Percentiles rank a stretch among this genome's conserved stretches.
Conservation (phyloP, 169 alveolate species). For the Eimeria praecox region DNA sequence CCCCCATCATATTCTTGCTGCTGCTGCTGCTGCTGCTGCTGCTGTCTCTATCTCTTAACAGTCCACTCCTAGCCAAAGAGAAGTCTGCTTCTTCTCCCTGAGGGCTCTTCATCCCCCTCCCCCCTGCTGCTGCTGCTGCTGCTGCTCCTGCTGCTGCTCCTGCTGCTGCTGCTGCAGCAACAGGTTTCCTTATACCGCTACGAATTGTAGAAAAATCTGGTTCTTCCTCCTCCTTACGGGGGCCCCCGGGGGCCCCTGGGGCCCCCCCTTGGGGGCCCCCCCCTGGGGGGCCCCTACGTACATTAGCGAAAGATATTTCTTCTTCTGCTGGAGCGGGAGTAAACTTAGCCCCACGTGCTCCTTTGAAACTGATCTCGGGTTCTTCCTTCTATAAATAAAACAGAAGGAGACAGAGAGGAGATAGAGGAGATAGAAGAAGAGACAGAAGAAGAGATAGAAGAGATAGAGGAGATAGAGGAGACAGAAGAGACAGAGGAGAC, state of each 20-base stretch:
- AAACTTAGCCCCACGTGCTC: neutral
- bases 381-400: neutral
- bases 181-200: too few relatives aligned
- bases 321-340: neutral
- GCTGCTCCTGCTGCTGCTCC: neutral
- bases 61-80: neutral
- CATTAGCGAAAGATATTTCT: neutral
- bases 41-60: neutral
- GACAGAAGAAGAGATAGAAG: too few relatives aligned
- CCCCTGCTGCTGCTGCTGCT: neutral
- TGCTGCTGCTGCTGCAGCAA: too few relatives aligned
- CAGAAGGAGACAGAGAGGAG: neutral
- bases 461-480: too few relatives aligned
- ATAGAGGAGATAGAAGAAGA: too few relatives aligned
- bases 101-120: neutral
- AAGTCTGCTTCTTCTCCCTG: neutral
- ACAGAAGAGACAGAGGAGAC: too few relatives aligned
- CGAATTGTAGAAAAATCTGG: constrained; percentile 1
- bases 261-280: constrained; percentile 9
- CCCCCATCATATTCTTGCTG: neutral
- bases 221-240: neutral
- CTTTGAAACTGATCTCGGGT: neutral
- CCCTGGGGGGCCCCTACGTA: neutral
- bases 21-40: constrained; percentile 51
- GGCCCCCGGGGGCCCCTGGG: too few relatives aligned